Conservation (phyloP, 2,329 filamentous ascomycete species). For the Corynespora cassiicola region DNA sequence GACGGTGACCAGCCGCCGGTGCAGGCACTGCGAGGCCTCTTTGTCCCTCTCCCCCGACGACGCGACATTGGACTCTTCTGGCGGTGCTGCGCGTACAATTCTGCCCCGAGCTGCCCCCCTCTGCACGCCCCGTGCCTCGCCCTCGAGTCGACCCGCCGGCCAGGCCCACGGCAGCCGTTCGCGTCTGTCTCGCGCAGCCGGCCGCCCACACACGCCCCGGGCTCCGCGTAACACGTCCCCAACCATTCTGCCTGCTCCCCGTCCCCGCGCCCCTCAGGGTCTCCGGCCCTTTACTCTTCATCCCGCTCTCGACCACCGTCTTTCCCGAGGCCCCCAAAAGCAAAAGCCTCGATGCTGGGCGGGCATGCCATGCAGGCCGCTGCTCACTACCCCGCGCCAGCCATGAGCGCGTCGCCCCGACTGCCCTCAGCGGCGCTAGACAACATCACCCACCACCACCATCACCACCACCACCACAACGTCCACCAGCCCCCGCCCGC, state of each 20-base stretch:
- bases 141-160: slow-evolving; percentile 8
- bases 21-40: too few relatives aligned
- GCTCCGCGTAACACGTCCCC: slow-evolving; percentile 23
- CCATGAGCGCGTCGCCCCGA: too few relatives aligned
- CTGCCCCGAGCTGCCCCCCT: slow-evolving; percentile 11
- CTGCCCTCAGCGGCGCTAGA: too few relatives aligned
- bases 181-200: slow-evolving; percentile 22
- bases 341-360: not conserved
- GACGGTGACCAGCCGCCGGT: too few relatives aligned
- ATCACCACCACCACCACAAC: too few relatives aligned
- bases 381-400: too few relatives aligned
- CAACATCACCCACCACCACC: too few relatives aligned
- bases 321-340: too few relatives aligned
- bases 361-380: too few relatives aligned
- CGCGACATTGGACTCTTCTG: slow-evolving; percentile 20
- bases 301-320: too few relatives aligned
- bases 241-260: slow-evolving; percentile 11
- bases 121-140: slow-evolving; percentile 2
- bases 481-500: slow-evolving; percentile 6
- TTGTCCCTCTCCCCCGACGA: slow-evolving; percentile 18
- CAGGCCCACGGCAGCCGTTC: too few relatives aligned
- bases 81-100: slow-evolving; percentile 9
- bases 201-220: slow-evolving; percentile 16
- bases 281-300: slow-evolving; percentile 8
- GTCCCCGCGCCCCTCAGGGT: slow-evolving; percentile 16